These are phyloP conservation scores for Fusarium sp. DNA, from an alignment of 2,329 filamentous ascomycete species.

Conservation along the genomic window DNA sequence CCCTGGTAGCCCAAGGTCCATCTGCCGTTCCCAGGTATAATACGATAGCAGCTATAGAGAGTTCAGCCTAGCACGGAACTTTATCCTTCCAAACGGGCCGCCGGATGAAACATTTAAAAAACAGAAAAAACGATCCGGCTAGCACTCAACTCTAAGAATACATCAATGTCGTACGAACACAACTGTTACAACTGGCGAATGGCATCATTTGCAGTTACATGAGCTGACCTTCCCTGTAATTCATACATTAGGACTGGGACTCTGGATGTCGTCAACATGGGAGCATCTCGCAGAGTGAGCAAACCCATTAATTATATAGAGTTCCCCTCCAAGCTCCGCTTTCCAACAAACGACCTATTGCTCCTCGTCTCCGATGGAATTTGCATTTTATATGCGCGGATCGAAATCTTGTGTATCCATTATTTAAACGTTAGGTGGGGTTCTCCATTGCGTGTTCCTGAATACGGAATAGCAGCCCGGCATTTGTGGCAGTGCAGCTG, in stretches of 20 bases:
- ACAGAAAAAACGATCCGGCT: background rate
- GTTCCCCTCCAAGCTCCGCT: background rate
- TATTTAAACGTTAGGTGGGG: background rate
- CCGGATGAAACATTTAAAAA: background rate
- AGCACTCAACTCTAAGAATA: too few species aligned
- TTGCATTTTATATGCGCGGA: background rate
- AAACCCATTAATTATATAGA: background rate
- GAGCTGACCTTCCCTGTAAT: accelerated
- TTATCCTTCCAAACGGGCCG: background rate
- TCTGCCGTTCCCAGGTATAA: background rate
- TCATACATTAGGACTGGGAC: accelerated
- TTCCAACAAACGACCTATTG: accelerated
- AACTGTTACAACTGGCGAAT: background rate
- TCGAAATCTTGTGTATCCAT: background rate
- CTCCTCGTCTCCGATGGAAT: background rate
- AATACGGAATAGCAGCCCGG: background rate
- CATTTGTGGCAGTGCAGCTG: accelerated
- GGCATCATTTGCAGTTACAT: background rate
- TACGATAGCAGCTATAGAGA: background rate
- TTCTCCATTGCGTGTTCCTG: background rate
- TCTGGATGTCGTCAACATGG: too few species aligned
- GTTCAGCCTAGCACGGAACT: background rate
- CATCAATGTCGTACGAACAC: accelerated
- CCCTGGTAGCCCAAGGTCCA: background rate
- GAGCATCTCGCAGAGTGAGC: accelerated